Conservation (phyloP, 2,329 filamentous ascomycete genomes). For the Colletotrichum shisoi region DNA sequence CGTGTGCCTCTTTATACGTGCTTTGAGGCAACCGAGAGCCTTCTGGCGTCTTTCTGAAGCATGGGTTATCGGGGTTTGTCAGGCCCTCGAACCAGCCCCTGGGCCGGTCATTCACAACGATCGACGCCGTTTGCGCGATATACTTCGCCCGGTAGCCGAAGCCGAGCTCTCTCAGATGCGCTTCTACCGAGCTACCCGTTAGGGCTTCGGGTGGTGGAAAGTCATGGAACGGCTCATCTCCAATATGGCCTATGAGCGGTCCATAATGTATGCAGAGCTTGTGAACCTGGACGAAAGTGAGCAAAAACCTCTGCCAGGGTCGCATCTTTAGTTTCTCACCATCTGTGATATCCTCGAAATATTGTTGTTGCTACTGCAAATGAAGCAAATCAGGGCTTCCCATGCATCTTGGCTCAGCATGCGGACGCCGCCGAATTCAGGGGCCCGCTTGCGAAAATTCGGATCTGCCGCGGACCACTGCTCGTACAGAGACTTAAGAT, state of each 20-base stretch:
- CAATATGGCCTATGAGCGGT: slow-evolving; percentile 73
- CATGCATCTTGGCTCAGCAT: slow-evolving; percentile 95
- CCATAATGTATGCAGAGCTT: slow-evolving; percentile 91
- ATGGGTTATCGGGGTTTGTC: slow-evolving; percentile 76
- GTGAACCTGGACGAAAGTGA: slow-evolving; percentile 63
- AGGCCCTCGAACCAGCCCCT: slow-evolving; percentile 78
- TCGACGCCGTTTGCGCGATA: slow-evolving; percentile 82
- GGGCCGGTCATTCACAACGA: slow-evolving; percentile 73
- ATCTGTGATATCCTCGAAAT: slow-evolving; percentile 95
- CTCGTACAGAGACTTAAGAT: slow-evolving; percentile 78
- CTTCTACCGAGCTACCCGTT: slow-evolving; percentile 77
- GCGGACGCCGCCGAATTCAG: slow-evolving; percentile 86
- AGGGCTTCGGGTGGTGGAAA: slow-evolving; percentile 81
- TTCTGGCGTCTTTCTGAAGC: slow-evolving; percentile 55
- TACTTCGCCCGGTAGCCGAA: slow-evolving; percentile 97
- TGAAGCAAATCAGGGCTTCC: slow-evolving; percentile 93
- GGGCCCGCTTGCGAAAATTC: slow-evolving; percentile 88
- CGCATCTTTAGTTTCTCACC: slow-evolving; percentile 59
- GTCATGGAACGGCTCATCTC: slow-evolving; percentile 79
- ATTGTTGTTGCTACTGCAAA: slow-evolving; percentile 99
- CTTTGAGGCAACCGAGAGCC: slow-evolving; percentile 59
- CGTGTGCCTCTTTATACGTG: slow-evolving; percentile 82
- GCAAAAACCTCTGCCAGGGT: not conserved
- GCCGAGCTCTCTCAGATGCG: slow-evolving; percentile 79
- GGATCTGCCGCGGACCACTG: slow-evolving; percentile 86